A percentile compares a stretch with the other conserved stretches of the same genome.
Evolutionary conservation across 2,329 filamentous ascomycete genomes (phyloP).

Genomic region (Nectriaceae sp.): DNA sequence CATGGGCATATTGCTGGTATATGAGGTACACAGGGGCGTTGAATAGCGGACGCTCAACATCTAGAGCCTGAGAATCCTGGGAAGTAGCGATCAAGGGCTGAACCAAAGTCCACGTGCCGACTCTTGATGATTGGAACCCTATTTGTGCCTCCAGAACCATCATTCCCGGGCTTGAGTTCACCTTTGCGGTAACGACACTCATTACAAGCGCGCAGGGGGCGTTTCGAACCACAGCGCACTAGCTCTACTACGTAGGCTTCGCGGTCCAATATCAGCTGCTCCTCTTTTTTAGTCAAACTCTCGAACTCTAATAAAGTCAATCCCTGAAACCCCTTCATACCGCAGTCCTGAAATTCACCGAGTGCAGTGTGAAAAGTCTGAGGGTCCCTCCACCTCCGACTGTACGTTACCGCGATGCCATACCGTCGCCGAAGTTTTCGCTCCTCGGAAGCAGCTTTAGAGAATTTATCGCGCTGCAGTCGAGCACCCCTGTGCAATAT

Average conservation of each 20-base stretch:
- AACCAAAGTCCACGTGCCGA: background rate
- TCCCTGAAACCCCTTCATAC: background rate
- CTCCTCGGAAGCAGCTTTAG: background rate
- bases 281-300: background rate
- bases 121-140: constrained; percentile 3
- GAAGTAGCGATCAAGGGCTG: constrained; percentile 11
- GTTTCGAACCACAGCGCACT: constrained; percentile 5
- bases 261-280: background rate
- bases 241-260: constrained; percentile 1
- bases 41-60: background rate
- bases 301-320: background rate
- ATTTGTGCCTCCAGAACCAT: background rate
- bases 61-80: constrained; percentile 7
- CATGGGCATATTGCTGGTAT: background rate
- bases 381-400: background rate
- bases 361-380: background rate
- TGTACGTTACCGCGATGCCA: background rate
- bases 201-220: constrained; percentile 7
- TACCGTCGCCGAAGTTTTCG: background rate
- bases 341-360: background rate
- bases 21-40: background rate
- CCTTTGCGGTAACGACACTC: constrained; percentile 13
- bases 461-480: background rate
- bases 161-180: background rate
- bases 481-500: background rate